Base-by-base conservation (phyloP, 208 protist species). In the Trypanosoma avium region DNA sequence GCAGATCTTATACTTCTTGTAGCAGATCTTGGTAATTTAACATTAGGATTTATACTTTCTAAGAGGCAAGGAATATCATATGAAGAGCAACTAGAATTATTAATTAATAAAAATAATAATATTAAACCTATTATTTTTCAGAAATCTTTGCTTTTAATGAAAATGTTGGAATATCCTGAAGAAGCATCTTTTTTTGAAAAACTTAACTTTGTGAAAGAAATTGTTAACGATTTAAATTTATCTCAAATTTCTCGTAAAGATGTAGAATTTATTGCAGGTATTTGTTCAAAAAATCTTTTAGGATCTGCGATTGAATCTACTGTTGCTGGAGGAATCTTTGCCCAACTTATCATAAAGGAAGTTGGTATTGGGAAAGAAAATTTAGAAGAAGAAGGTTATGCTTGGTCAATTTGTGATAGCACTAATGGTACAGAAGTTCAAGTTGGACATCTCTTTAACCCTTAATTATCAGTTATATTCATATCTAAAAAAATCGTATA, bases 301-400 rank as follows among this genome's bases (percentile, higher is more conserved):
- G 43, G 49, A 19, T 61, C 47, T 29, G 57, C 53, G 0, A 65
- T 73, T 50, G 59, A 66, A 26, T 24, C 67, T 7, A 73, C 67
- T 36, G 33, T 66, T n/a, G 49, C 53, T 15, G 67, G 67, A n/a
- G 67, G 67, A 1, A 42, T 61, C 9, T 32, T 73, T 40, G 59
- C 67, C 13, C 67, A 73, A 33, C 59, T 67, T 21, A 66, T 73
- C 43, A 65, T 73, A 38, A 9, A 45, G 15, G 50, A 53, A 38
- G 10, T 73, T n/a, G 53, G 67, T 30, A 26, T 8, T 21, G 35
- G 6, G 21, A 55, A 49, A 13, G 19, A 58, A 24, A 49, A 50
- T n/a, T 4, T n/a, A 7, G 17, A n/a, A 12, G 53, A 56, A 22
- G 67, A 48, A 48, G 40, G 27, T 5, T 73, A 73, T 43, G 26